phyloP scores from a whole-genome alignment of 371 early-diverging fungal genomes.

The Gilbertella persicaria region DNA sequence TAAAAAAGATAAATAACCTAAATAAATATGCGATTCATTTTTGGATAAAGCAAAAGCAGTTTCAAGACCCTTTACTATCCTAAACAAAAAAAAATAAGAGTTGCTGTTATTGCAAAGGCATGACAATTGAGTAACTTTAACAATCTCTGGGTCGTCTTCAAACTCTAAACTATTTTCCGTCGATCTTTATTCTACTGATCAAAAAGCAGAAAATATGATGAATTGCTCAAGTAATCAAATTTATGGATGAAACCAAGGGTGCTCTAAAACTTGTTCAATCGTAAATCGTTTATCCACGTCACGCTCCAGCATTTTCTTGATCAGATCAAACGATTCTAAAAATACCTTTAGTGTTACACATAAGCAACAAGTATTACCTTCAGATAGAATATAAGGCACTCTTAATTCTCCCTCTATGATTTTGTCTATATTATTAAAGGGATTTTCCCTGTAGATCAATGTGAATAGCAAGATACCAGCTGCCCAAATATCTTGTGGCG shows the following conservation, averaged over 20 bases:
- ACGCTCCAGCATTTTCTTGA: constrained; percentile 47
- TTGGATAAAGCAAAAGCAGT: too few relatives aligned
- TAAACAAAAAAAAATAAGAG: too few relatives aligned
- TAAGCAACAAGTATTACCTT: constrained; percentile 38
- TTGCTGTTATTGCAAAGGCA: too few relatives aligned
- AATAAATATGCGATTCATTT: too few relatives aligned
- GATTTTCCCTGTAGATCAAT: constrained; percentile 67
- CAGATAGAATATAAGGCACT: constrained; percentile 59
- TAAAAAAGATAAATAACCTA: too few relatives aligned
- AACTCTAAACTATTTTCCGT: too few relatives aligned
- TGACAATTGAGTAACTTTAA: too few relatives aligned
- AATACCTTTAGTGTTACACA: neutral
- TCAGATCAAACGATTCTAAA: constrained; percentile 48
- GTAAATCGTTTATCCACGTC: constrained; percentile 46
- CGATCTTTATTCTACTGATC: neutral
- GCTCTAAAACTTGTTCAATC: constrained; percentile 54
- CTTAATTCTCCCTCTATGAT: constrained; percentile 58
- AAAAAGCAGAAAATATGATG: too few relatives aligned
- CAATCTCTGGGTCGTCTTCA: too few relatives aligned
- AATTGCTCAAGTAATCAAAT: too few relatives aligned
- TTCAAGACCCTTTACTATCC: too few relatives aligned
- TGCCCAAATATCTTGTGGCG: constrained; percentile 79
- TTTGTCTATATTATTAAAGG: constrained; percentile 71
- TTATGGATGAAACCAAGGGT: constrained; percentile 46
- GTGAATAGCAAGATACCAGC: constrained; percentile 76